phyloP scores from a whole-genome alignment of 441 rosid genomes.

The Mallotus repandus region DNA sequence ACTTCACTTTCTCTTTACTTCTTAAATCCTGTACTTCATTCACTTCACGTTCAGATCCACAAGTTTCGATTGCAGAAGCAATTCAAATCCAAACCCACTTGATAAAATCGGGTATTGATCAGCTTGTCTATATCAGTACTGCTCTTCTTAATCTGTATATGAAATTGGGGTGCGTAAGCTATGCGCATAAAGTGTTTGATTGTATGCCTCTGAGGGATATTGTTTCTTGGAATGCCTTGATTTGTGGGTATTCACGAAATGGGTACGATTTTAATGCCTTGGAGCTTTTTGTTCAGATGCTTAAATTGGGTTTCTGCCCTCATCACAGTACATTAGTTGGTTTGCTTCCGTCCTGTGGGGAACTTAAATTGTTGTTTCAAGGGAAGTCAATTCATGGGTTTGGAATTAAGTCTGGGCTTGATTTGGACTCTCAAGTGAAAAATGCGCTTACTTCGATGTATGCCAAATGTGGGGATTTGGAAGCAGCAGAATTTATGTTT shows the following conservation, averaged over 20 bases:
- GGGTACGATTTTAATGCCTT: conserved; percentile 46
- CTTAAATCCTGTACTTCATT: conserved; percentile 42
- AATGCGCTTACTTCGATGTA: conserved; percentile 64
- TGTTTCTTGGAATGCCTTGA: conserved; percentile 78
- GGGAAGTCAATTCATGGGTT: conserved; percentile 66
- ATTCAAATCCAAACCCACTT: conserved; percentile 55
- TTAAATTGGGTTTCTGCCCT: conserved; percentile 56
- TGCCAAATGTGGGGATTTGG: conserved; percentile 55
- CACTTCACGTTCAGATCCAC: conserved; percentile 23
- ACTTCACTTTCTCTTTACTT: conserved; percentile 57
- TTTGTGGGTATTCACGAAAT: conserved; percentile 68
- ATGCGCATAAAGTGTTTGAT: conserved; percentile 55
- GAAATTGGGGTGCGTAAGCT: conserved; percentile 43
- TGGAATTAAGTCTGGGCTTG: conserved; percentile 38
- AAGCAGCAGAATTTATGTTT: conserved; percentile 16
- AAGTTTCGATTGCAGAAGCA: conserved; percentile 28
- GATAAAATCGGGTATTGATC: conserved; percentile 49
- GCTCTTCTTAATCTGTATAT: conserved; percentile 44
- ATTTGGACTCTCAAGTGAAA: conserved; percentile 48
- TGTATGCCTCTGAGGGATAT: conserved; percentile 65
- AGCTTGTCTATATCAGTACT: conserved; percentile 53
- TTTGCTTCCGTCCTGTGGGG: conserved; percentile 64
- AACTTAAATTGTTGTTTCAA: conserved; percentile 41
- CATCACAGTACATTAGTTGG: conserved; percentile 48
- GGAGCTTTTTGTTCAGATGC: conserved; percentile 46